These are phyloP conservation scores for Setaria viridis DNA, from an alignment of 202 grass and related monocot genomes.

Conservation along the genomic window DNA sequence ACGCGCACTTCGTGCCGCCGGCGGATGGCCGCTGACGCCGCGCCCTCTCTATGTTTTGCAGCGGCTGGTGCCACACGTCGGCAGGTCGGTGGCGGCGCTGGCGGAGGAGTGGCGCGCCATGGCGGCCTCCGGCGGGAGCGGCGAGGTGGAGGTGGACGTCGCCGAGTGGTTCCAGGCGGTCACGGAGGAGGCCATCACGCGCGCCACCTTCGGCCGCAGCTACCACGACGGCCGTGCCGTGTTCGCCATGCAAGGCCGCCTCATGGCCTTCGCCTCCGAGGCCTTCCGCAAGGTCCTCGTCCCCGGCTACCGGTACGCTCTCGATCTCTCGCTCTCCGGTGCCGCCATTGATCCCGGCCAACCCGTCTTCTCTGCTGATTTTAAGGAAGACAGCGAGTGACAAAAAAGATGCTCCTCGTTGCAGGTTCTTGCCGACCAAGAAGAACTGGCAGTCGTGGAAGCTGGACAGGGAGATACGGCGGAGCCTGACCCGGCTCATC, in stretches of 20 bases:
- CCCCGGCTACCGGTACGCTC: constrained; percentile 68
- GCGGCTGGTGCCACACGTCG: constrained; percentile 80
- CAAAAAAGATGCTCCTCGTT: not conserved
- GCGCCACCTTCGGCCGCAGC: constrained; percentile 71
- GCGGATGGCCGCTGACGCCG: constrained; percentile 6
- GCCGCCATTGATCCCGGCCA: not conserved
- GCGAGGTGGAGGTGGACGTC: constrained; percentile 82
- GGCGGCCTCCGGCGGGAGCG: constrained; percentile 42
- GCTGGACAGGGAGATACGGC: constrained; percentile 67
- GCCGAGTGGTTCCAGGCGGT: constrained; percentile 81
- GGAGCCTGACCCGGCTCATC: constrained; percentile 66
- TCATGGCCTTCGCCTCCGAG: constrained; percentile 79
- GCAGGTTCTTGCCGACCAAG: constrained; percentile 76
- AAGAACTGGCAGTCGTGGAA: constrained; percentile 77
- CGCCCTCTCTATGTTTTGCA: constrained; percentile 31
- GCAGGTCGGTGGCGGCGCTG: constrained; percentile 63
- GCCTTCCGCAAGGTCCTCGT: constrained; percentile 84
- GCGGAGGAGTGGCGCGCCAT: constrained; percentile 62
- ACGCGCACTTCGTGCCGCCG: not conserved
- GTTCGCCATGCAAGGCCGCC: constrained; percentile 72
- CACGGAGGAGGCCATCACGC: constrained; percentile 80
- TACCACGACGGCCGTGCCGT: constrained; percentile 72
- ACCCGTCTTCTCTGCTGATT: not conserved
- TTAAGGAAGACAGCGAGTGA: not conserved
- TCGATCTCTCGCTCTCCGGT: too few relatives aligned